Evolutionary conservation across 2,329 filamentous ascomycete species (phyloP).

Genomic region (Apiospora koreana): DNA sequence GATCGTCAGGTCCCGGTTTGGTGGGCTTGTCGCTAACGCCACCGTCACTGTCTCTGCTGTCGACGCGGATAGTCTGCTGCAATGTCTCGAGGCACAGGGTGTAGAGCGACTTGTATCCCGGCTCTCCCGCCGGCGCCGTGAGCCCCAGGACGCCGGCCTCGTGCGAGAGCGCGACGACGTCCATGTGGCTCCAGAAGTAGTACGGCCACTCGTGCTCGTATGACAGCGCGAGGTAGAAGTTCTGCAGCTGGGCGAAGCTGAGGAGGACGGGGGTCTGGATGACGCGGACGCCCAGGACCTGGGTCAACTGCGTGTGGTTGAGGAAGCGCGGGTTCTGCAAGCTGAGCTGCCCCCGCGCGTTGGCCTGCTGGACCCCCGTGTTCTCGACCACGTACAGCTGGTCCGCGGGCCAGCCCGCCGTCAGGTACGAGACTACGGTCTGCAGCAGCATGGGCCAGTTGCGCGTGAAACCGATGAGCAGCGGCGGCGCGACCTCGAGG

Average conservation of each 20-base stretch:
- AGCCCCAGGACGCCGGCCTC: constrained; percentile 40
- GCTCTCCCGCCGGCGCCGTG: constrained; percentile 32
- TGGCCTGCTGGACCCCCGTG: constrained; percentile 56
- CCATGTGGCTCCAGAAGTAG: constrained; percentile 62
- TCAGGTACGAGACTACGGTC: constrained; percentile 57
- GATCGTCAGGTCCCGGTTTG: constrained; percentile 16
- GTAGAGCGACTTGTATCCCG: constrained; percentile 44
- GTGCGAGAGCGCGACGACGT: constrained; percentile 47
- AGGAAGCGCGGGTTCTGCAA: constrained; percentile 59
- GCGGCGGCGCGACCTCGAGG: constrained; percentile 44
- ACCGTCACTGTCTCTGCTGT: constrained; percentile 23
- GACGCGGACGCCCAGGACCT: constrained; percentile 52
- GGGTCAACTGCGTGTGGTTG: constrained; percentile 49
- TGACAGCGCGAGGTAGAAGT: constrained; percentile 51
- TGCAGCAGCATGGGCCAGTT: constrained; percentile 58
- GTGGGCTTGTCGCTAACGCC: not conserved
- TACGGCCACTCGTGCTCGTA: constrained; percentile 44
- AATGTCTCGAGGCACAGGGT: constrained; percentile 39
- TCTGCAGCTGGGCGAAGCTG: constrained; percentile 57
- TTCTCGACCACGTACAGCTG: constrained; percentile 63
- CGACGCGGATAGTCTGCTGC: constrained; percentile 25
- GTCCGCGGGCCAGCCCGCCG: constrained; percentile 57
- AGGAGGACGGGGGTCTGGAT: constrained; percentile 52
- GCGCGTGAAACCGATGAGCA: constrained; percentile 61
- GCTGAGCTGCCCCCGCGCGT: constrained; percentile 46